Base-by-base conservation (phyloP, 208 protist genomes). In the Leishmania aethiopica region DNA sequence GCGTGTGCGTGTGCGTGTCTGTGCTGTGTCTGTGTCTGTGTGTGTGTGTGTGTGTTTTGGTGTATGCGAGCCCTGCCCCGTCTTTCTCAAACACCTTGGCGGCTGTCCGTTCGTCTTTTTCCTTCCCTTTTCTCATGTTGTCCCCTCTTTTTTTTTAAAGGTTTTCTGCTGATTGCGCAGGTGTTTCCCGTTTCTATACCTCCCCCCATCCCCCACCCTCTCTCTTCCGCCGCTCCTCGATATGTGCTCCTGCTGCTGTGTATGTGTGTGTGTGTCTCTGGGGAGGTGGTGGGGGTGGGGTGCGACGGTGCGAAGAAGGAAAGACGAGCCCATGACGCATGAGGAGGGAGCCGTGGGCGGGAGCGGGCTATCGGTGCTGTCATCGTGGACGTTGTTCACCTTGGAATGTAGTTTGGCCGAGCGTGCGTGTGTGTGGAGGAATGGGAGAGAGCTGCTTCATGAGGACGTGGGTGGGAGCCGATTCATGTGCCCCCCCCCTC, bases 371-470 rank as follows among this genome's bases (percentile, higher is more conserved):
- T 45, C 51, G 45, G 45, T 55, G 70, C 70, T 74, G 70, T 28
- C 10, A 53, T 74, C 11, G 11, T 74, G 19, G 8, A 37, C 70
- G 45, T 22, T 32, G 32, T 69, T 40, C 32, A 19, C 32, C 22
- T 69, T 22, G 32, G 22, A 32, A 37, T 32, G 2, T 13, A 32
- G 3, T 7, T 32, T 7, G 6, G 15, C 1, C 25, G 5, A 32
- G 35, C 28, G 8, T 74, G 70, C 32, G 70, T 13, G 70, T 37
- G 70, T 45, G 28, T 35, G 70, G 67, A 51, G 28, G 45, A 74
- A 53, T 74, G 70, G 70, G 70, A 74, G 70, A 74, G 70, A 74
- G 70, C 22, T 55, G 70, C 70, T 74, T 51, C 7, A 55, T 28
- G 62, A 0, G 62, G 62, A 74, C 10, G 17, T 17, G 37, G 7